phyloP scores from a whole-genome alignment of 148 eudicot genomes.

The Fagopyrum homotropicum region DNA sequence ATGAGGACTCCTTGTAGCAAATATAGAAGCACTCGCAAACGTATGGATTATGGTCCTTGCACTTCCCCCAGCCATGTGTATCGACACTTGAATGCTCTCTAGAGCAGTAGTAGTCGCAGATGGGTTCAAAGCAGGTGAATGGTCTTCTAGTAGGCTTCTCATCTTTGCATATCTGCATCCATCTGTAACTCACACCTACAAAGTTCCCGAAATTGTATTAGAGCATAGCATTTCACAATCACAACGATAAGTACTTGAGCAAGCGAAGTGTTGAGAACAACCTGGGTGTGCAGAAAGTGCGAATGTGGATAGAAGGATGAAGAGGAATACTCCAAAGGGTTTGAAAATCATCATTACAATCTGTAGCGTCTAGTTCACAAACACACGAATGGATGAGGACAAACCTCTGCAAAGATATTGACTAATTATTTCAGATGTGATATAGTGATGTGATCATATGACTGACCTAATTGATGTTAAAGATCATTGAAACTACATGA shows the following conservation, averaged over 20 bases:
- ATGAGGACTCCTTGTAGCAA: slow-evolving; percentile 20
- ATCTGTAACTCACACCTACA: slow-evolving; percentile 22
- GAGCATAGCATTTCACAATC: too few species aligned
- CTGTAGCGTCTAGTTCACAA: neutral
- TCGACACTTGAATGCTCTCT: neutral
- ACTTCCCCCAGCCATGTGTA: slow-evolving; percentile 28
- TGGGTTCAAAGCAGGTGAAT: slow-evolving; percentile 12
- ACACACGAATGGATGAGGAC: neutral
- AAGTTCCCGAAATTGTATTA: too few species aligned
- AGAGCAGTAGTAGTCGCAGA: slow-evolving; percentile 21
- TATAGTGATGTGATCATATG: neutral
- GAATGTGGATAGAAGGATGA: neutral
- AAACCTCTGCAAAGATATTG: neutral
- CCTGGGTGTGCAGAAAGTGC: neutral
- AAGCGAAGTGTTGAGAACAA: neutral
- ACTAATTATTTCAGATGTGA: neutral
- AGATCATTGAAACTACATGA: neutral
- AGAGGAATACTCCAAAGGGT: neutral
- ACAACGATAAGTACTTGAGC: neutral
- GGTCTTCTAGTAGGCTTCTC: slow-evolving; percentile 18
- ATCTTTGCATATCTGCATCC: slow-evolving; percentile 31
- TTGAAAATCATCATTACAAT: neutral
- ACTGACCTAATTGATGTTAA: neutral
- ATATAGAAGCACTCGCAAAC: slow-evolving; percentile 36
- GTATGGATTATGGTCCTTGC: slow-evolving; percentile 21